These are phyloP conservation scores for Suillus paluster DNA, from an alignment of 768 basidiomycete species.

Conservation along the genomic window DNA sequence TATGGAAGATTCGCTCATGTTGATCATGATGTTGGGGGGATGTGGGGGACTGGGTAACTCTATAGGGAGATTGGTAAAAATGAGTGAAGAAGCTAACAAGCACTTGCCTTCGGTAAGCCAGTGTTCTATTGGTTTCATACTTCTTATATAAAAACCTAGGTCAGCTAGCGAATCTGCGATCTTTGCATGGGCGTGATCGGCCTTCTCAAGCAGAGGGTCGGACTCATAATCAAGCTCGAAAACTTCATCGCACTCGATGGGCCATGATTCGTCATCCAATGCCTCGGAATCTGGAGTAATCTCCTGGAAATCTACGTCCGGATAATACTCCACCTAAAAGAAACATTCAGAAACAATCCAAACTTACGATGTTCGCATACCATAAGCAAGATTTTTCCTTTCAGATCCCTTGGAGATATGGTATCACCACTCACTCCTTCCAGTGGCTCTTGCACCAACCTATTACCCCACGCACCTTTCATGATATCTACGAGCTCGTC, in stretches of 20 bases:
- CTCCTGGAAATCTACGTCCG: conserved; percentile 23
- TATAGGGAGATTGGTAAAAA: neutral
- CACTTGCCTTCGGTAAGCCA: conserved; percentile 49
- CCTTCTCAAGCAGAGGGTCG: conserved; percentile 8
- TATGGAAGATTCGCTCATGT: conserved; percentile 59
- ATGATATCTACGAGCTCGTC: conserved; percentile 57
- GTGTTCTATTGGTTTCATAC: conserved; percentile 59
- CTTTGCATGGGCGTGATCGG: conserved; percentile 18
- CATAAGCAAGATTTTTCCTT: conserved; percentile 62
- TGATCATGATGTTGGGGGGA: conserved; percentile 54
- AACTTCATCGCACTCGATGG: conserved; percentile 22
- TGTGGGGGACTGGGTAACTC: conserved; percentile 22
- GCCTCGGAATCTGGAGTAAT: neutral
- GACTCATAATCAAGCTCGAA: conserved; percentile 19
- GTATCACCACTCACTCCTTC: conserved; percentile 41
- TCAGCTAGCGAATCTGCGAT: conserved; percentile 58
- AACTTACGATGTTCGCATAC: conserved; percentile 30
- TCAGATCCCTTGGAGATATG: conserved; percentile 51
- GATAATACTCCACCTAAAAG: conserved; percentile 59
- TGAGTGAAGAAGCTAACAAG: neutral
- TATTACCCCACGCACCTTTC: conserved; percentile 54
- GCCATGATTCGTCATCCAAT: conserved; percentile 9
- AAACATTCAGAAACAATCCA: neutral
- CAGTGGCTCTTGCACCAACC: conserved; percentile 45
- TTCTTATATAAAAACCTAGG: conserved; percentile 63